phyloP scores from a whole-genome alignment of 208 protist species.

The Acanthamoeba healyi region DNA sequence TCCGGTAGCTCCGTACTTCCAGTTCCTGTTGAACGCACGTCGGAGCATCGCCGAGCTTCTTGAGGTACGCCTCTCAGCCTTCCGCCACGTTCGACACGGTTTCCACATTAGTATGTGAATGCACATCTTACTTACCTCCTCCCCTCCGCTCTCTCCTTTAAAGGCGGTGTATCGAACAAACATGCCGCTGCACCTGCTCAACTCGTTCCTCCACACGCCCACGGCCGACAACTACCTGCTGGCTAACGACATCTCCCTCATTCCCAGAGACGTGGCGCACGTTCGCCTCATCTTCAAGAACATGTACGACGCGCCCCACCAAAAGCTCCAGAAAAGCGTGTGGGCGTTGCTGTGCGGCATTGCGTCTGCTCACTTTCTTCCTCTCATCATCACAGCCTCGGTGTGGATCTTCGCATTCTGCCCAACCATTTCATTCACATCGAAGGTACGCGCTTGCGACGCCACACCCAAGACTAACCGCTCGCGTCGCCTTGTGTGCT shows the following conservation, averaged over 20 bases:
- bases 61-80: not conserved
- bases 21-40: conserved; percentile 10
- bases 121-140: too few species aligned
- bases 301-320: conserved; percentile 55
- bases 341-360: not conserved
- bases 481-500: too few species aligned
- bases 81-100: not conserved
- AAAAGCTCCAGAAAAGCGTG: too few species aligned
- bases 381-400: not conserved
- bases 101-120: too few species aligned
- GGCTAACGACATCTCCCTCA: conserved; percentile 53
- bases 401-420: conserved; percentile 49
- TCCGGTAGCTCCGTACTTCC: conserved; percentile 21
- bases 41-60: conserved; percentile 57
- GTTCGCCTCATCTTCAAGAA: conserved; percentile 63
- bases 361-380: not conserved
- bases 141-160: too few species aligned
- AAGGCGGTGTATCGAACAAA: conserved; percentile 43
- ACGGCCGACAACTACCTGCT: conserved; percentile 20
- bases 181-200: conserved; percentile 11
- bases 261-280: conserved; percentile 43
- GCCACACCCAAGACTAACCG: too few species aligned
- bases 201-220: conserved; percentile 27
- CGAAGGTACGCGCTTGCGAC: not conserved
- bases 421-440: conserved; percentile 47